Conservation (phyloP, 108 stramenopile species). For the Cyclotella cryptica region DNA sequence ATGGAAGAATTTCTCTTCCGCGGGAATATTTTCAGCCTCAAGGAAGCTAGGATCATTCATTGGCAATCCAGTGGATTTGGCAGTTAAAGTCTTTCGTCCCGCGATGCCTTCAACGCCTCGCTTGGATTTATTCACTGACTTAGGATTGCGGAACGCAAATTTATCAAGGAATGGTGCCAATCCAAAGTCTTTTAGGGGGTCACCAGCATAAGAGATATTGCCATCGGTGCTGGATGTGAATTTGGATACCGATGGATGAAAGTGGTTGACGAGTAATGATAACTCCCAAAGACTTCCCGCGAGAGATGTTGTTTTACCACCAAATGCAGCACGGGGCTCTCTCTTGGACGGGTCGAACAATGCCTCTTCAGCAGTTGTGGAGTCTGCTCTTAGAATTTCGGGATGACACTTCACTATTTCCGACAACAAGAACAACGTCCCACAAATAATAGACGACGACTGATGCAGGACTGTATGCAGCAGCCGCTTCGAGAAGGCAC, state of each 20-base stretch:
- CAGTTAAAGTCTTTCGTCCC: constrained; percentile 59
- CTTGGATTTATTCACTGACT: constrained; percentile 63
- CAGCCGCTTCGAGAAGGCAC: constrained; percentile 91
- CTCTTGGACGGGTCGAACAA: constrained; percentile 72
- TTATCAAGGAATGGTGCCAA: constrained; percentile 94
- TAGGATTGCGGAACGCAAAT: constrained; percentile 99
- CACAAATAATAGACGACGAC: constrained; percentile 83
- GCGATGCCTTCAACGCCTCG: constrained; percentile 55
- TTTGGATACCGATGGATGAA: constrained; percentile 94
- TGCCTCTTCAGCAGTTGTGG: constrained; percentile 16
- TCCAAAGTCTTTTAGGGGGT: constrained; percentile 95
- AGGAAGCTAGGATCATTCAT: constrained; percentile 86
- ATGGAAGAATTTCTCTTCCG: constrained; percentile 93
- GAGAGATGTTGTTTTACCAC: constrained; percentile 26
- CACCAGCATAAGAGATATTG: constrained; percentile 85
- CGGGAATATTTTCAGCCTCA: constrained; percentile 59
- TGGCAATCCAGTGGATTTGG: constrained; percentile 54
- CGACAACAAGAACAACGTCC: constrained; percentile 87
- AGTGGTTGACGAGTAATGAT: constrained; percentile 81
- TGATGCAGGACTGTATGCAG: constrained; percentile 77
- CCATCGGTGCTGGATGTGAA: constrained; percentile 74
- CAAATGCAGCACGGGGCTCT: constrained; percentile 72
- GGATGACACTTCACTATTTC: constrained; percentile 83
- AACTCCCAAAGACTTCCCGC: constrained; percentile 83
- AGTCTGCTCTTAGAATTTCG: constrained; percentile 43